A percentile compares a stretch with the other conserved stretches of the same genome.
Evolutionary conservation across 2,329 filamentous ascomycete genomes (phyloP).

Genomic region (Akanthomyces lecanii): DNA sequence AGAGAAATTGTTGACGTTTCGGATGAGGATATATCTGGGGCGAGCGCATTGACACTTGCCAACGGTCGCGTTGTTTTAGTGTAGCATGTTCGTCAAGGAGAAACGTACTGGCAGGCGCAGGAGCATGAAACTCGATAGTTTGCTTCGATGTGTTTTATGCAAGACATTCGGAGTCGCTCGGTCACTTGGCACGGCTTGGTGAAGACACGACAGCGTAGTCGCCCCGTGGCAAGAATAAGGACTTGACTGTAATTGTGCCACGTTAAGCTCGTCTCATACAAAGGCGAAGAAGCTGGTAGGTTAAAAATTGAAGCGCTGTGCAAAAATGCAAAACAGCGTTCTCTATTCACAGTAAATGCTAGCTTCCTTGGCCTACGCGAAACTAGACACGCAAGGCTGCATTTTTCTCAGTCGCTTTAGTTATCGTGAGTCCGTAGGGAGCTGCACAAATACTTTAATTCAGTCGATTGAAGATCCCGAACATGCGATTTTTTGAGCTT

Average conservation of each 20-base stretch:
- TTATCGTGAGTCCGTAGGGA: too few relatives aligned
- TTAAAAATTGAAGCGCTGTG: too few relatives aligned
- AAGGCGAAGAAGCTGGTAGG: too few relatives aligned
- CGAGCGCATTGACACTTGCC: background rate
- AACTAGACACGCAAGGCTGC: too few relatives aligned
- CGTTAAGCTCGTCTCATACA: background rate
- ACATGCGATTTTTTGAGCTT: too few relatives aligned
- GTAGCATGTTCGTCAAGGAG: background rate
- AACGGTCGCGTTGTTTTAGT: background rate
- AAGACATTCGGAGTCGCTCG: background rate
- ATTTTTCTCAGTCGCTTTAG: too few relatives aligned
- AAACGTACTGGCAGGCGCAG: background rate
- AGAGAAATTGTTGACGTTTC: background rate
- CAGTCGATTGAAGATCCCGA: too few relatives aligned
- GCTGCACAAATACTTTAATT: too few relatives aligned
- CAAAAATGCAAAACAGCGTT: too few relatives aligned
- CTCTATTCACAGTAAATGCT: background rate
- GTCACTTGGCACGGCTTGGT: background rate
- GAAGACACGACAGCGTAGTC: too few relatives aligned
- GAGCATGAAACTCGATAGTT: background rate
- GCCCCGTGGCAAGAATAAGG: too few relatives aligned
- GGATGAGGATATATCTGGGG: background rate
- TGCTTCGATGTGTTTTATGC: background rate
- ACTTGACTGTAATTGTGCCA: background rate
- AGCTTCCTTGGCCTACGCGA: too few relatives aligned